Base-by-base conservation (phyloP, 345 rosid genomes). In the Toxicodendron radicans region DNA sequence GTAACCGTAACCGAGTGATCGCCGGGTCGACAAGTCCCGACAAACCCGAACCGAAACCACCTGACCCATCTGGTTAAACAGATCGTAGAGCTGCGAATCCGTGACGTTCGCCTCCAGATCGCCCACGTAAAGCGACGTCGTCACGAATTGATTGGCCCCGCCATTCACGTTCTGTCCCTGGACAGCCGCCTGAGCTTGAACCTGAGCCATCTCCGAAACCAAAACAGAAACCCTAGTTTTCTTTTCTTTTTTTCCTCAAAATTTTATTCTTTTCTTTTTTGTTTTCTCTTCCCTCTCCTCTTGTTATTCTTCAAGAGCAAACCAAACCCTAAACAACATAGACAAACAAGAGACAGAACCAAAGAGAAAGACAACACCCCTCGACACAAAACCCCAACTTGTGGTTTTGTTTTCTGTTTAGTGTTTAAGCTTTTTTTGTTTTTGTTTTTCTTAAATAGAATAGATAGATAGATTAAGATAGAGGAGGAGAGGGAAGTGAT, bases 61-160 rank as follows among this genome's bases (percentile, higher is more conserved):
- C 75, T 83, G 92, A 57, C 97, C 97, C 58, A 95, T 71, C 66
- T 92, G 97, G 80, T 73, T 89, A 80, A 95, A 95, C 68, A 85
- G 87, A 70, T 92, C 99, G 73, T 84, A 95, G 65, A 95, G 84
- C 82, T 92, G 97, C 12, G 95, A 81, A 61, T 92, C 99, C 2
- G 92, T 87, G 69, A 91, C 92, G 27, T 81, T 95, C 1, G 52
- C 32, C 60, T 95, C 97, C 85, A 95, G 86, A 89, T 95, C 97
- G 58, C 99, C 97, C 10, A 94, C 97, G 64, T 92, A 95, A 41
- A 95, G 94, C 77, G 97, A 95, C 20, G 92, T 95, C 71, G 95
- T 82, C 49, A 75, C 87, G 24, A 84, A 86, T 74, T 88, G 97
- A 59, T 71, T 76, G 33, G 74, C 75, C 14, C 69, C 75, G 4